Percentiles rank a stretch among this genome's conserved stretches.
phyloP scores from a whole-genome alignment of 1,139 yeast genomes.

The Kodamaea ohmeri region DNA sequence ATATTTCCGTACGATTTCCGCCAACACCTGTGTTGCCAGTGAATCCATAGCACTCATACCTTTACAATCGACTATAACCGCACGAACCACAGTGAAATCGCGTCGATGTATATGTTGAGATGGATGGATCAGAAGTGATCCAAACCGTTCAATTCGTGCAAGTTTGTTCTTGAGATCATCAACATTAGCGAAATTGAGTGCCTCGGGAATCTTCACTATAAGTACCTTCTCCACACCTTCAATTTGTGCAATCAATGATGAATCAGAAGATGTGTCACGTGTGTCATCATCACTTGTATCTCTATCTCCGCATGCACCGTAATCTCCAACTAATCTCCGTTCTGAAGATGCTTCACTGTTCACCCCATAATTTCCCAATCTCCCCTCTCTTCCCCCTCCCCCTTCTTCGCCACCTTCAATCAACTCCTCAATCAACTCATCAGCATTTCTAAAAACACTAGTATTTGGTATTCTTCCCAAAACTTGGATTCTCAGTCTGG shows the following conservation, averaged over 20 bases:
- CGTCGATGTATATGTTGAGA: constrained; percentile 29
- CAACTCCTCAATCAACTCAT: constrained; percentile 35
- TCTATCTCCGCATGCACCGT: no score
- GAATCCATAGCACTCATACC: constrained; percentile 35
- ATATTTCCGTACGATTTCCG: constrained; percentile 27
- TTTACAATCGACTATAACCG: constrained; percentile 32
- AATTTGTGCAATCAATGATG: constrained; percentile 25
- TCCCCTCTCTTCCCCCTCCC: no score
- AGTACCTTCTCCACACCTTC: constrained; percentile 32
- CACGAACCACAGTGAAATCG: constrained; percentile 23
- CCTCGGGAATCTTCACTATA: constrained; percentile 33
- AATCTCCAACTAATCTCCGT: no score
- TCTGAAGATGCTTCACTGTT: no score
- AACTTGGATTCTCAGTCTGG: constrained; percentile 32
- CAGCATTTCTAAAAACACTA: constrained; percentile 33
- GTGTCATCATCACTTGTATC: no score
- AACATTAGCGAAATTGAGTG: constrained; percentile 30
- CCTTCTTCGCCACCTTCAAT: constrained; percentile 20
- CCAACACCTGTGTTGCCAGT: constrained; percentile 32
- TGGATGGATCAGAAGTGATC: constrained; percentile 29
- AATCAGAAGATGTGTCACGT: no score
- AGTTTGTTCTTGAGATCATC: constrained; percentile 27
- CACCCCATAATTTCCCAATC: no score
- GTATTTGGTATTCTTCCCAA: constrained; percentile 35
- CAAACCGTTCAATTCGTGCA: constrained; percentile 28